Conservation (phyloP, 1,284 basidiomycete species). For the Sanghuangporus baumii region DNA sequence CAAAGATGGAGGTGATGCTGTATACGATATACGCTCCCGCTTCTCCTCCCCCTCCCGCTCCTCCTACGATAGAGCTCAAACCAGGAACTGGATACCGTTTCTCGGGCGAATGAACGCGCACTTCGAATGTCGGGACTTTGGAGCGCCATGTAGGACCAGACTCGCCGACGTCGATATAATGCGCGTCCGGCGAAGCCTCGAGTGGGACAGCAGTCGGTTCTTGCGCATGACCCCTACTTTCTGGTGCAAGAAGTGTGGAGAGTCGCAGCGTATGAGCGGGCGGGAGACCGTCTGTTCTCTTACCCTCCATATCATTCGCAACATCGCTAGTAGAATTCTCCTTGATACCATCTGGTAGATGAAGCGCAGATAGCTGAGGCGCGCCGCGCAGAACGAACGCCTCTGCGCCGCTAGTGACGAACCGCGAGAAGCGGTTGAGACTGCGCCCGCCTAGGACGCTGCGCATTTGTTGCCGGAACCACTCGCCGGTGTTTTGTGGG, state of each 20-base stretch:
- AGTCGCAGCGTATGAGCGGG: slow-evolving; percentile 17
- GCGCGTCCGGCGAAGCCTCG: slow-evolving; percentile 53
- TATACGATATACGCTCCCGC: slow-evolving; percentile 69
- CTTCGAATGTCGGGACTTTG: slow-evolving; percentile 64
- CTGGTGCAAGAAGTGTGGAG: slow-evolving; percentile 17
- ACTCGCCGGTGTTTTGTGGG: slow-evolving; percentile 74
- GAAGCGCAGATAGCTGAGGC: neutral
- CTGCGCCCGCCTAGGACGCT: slow-evolving; percentile 71
- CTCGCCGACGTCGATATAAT: slow-evolving; percentile 71
- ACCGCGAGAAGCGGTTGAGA: slow-evolving; percentile 77
- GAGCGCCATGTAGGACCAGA: slow-evolving; percentile 69
- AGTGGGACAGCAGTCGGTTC: slow-evolving; percentile 21
- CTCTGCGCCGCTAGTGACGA: slow-evolving; percentile 82
- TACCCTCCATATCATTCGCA: neutral
- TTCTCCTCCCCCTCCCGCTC: neutral
- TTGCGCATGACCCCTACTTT: slow-evolving; percentile 10
- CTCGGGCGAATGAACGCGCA: slow-evolving; percentile 75
- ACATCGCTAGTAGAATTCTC: neutral
- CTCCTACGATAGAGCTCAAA: neutral
- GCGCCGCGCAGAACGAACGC: slow-evolving; percentile 67
- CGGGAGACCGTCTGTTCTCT: slow-evolving; percentile 22
- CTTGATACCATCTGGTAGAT: slow-evolving; percentile 1
- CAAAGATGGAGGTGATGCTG: slow-evolving; percentile 59
- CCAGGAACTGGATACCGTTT: slow-evolving; percentile 49
- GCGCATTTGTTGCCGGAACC: slow-evolving; percentile 37